Percentiles rank a stretch among this genome's conserved stretches.
Conservation (phyloP, 148 eudicot genomes). For the Persicaria tinctoria region DNA sequence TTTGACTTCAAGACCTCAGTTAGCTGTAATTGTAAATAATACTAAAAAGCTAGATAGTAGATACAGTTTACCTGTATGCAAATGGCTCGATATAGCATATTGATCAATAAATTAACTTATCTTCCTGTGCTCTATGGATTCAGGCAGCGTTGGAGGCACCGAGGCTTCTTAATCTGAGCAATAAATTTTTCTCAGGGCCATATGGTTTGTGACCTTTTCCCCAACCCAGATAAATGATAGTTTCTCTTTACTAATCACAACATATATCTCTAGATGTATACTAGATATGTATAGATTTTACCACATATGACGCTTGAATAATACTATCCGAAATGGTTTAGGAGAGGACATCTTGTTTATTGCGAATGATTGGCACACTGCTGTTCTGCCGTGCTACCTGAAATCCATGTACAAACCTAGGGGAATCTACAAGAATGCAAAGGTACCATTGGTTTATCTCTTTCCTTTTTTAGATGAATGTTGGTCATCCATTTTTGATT, state of each 20-base stretch:
- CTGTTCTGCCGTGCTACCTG: conserved; percentile 79
- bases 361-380: conserved; percentile 96
- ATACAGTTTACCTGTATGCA: neutral
- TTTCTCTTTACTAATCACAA: neutral
- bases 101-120: neutral
- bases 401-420: conserved; percentile 58
- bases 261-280: neutral
- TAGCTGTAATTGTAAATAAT: no score
- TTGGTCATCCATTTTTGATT: neutral
- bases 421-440: conserved; percentile 64
- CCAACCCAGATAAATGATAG: neutral
- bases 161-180: conserved; percentile 58
- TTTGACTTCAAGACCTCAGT: no score
- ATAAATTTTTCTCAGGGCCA: conserved; percentile 61
- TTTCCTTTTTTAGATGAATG: neutral
- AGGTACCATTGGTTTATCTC: conserved; percentile 28
- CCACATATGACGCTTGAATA: neutral
- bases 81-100: neutral
- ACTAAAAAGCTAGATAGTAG: no score
- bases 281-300: neutral
- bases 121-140: neutral
- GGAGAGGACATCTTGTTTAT: conserved; percentile 85
- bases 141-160: conserved; percentile 99
- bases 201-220: conserved; percentile 40
- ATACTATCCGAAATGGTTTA: conserved; percentile 16